A percentile compares a stretch with the other conserved stretches of the same genome.
These are phyloP conservation scores for Lactifluus hygrophoroides DNA, from an alignment of 768 basidiomycete species.

Conservation along the genomic window DNA sequence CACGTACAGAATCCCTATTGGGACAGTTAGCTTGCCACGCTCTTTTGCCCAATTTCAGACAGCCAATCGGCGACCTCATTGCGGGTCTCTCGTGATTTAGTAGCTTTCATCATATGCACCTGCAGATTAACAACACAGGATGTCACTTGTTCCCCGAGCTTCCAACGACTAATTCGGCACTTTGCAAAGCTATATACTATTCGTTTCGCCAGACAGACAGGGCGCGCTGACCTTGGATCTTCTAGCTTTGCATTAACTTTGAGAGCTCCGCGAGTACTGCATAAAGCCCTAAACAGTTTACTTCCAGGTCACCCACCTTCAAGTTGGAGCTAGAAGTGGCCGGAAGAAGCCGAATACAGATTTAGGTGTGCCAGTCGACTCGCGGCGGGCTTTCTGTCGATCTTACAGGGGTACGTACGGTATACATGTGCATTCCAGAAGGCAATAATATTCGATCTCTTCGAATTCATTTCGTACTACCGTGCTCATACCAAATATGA, in stretches of 20 bases:
- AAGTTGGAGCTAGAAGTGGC: neutral
- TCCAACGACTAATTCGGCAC: too few species aligned
- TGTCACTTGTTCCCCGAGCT: too few species aligned
- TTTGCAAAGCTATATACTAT: neutral
- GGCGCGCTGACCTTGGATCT: neutral
- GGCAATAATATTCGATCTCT: conserved; percentile 8
- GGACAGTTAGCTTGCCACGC: neutral
- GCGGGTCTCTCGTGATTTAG: neutral
- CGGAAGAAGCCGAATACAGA: neutral
- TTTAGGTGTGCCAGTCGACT: neutral
- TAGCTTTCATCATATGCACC: neutral
- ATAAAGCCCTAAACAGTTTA: too few species aligned
- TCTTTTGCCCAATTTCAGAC: neutral
- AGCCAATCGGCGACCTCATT: conserved; percentile 1
- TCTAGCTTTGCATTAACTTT: neutral
- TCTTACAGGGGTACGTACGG: neutral
- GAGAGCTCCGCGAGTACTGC: neutral
- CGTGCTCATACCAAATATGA: neutral
- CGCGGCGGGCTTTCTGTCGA: too few species aligned
- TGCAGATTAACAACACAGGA: neutral
- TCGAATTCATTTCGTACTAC: conserved; percentile 7
- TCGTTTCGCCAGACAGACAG: neutral
- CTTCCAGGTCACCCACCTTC: too few species aligned
- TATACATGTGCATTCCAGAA: conserved; percentile 3
- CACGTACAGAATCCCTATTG: neutral